These are phyloP conservation scores for Leishmania amazonensis DNA, from an alignment of 208 protist genomes.

Conservation along the genomic window DNA sequence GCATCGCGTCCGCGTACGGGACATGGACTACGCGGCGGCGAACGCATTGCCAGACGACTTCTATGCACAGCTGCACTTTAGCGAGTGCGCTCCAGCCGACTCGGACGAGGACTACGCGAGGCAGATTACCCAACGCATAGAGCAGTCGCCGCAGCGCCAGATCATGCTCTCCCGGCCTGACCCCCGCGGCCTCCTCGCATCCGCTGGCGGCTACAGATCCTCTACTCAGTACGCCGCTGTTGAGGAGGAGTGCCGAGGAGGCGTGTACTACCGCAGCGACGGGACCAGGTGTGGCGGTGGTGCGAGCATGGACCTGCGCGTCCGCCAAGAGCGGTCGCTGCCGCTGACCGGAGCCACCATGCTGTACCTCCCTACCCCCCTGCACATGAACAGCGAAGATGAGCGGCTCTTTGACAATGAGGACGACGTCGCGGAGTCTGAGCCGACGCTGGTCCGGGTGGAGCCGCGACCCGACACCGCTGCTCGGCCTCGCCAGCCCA, in stretches of 20 bases:
- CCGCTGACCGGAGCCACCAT: constrained; percentile 36
- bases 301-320: constrained; percentile 25
- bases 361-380: constrained; percentile 45
- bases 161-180: constrained; percentile 43
- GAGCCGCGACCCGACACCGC: constrained; percentile 15
- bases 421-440: constrained; percentile 53
- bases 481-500: constrained; percentile 23
- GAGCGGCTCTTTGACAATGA: constrained; percentile 56
- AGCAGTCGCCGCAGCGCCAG: constrained; percentile 70
- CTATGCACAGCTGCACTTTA: constrained; percentile 72
- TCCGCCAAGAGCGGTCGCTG: constrained; percentile 23
- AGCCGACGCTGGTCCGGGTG: constrained; percentile 33
- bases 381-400: constrained; percentile 56
- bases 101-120: constrained; percentile 53
- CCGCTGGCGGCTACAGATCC: constrained; percentile 9
- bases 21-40: constrained; percentile 72
- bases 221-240: constrained; percentile 20
- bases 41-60: constrained; percentile 64
- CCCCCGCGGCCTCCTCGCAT: constrained; percentile 29
- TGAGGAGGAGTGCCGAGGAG: constrained; percentile 27
- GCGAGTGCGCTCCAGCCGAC: constrained; percentile 24
- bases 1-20: constrained; percentile 57
- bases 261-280: constrained; percentile 69
- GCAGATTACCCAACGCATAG: constrained; percentile 59
- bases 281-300: constrained; percentile 26